Base-by-base conservation (phyloP, 768 basidiomycete species). In the Paxillus involutus region DNA sequence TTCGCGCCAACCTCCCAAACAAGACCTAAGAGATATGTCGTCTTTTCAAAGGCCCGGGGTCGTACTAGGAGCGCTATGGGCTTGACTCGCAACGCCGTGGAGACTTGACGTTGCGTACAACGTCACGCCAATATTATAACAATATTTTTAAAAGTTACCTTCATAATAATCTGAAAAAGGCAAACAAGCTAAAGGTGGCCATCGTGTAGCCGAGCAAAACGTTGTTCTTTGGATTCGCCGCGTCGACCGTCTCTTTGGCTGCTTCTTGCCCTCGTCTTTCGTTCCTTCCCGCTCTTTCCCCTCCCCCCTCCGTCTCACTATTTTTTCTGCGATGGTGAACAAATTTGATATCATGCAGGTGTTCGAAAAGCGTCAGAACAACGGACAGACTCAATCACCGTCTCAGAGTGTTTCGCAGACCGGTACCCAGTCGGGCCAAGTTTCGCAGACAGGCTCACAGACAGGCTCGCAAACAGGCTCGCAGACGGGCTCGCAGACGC, bases 381-480 rank as follows among this genome's bases (percentile, higher is more conserved):
- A 52, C 1, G 45, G 53, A 51, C 55, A 55, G 35, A 1, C 32
- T 33, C 51, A 57, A 17, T 21, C 40, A 13, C 51, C 35, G 24
- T 32, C 47, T 36, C 59, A 61, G 49, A 53, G 42, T 4, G 33
- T 11, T 17, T 39, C 47, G 30, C 58, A 49, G 19, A 47, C 36
- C 7, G 40, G 5, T 33, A 37, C 13, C 37, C 52, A 19, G 24
- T 32, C 24, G 17, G 35, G 17, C 33, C 37, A 30, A 26, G 21
- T 42, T 17, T 39, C 55, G 29, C 56, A 55, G 55, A 54, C 60
- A 14, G 49, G 32, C 29, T 52, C 58, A 13, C 58, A 48, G 36
- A 47, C 60, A 9, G 44, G 49, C 7, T 52, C 58, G 12, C 58
- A 48, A 30, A 47, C 60, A 9, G 44, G 49, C 7, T 52, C 58